A percentile compares a stretch with the other conserved stretches of the same genome.
phyloP scores from a whole-genome alignment of 306 rosid genomes.

The Trifolium subterraneum region DNA sequence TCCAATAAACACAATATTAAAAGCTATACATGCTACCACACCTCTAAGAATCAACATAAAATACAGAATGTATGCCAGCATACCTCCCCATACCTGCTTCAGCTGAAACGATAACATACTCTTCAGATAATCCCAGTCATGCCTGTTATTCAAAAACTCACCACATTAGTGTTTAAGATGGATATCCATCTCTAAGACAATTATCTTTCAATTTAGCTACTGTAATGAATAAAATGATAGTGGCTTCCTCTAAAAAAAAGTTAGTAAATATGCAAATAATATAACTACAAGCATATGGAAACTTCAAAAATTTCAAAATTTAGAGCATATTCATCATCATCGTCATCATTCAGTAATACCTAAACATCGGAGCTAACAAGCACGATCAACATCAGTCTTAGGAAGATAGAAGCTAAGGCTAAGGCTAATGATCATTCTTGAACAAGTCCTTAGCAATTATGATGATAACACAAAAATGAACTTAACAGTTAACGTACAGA shows the following conservation, averaged over 20 bases:
- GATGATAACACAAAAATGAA: not conserved
- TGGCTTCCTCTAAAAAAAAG: not conserved
- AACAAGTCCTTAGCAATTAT: not conserved
- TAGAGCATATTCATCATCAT: not conserved
- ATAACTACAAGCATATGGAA: not conserved
- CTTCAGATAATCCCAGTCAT: constrained; percentile 90
- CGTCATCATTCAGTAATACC: not conserved
- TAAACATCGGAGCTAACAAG: not conserved
- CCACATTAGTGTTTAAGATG: constrained; percentile 27
- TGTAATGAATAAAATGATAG: constrained; percentile 8
- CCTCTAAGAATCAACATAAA: constrained; percentile 27
- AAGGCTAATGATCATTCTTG: not conserved
- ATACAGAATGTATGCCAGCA: constrained; percentile 54
- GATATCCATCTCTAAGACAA: constrained; percentile 34
- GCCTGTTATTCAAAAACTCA: constrained; percentile 60
- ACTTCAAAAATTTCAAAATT: not conserved
- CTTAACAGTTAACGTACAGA: too few species aligned
- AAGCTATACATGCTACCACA: constrained; percentile 55
- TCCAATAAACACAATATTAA: constrained; percentile 30
- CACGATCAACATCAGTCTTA: not conserved
- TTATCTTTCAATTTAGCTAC: constrained; percentile 4
- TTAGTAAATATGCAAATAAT: constrained; percentile 3
- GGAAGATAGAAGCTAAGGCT: constrained; percentile 10
- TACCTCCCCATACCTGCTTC: constrained; percentile 99
- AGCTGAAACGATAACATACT: constrained; percentile 79